A percentile compares a stretch with the other conserved stretches of the same genome.
Conservation (phyloP, 208 protist genomes). For the Leptomonas seymouri region DNA sequence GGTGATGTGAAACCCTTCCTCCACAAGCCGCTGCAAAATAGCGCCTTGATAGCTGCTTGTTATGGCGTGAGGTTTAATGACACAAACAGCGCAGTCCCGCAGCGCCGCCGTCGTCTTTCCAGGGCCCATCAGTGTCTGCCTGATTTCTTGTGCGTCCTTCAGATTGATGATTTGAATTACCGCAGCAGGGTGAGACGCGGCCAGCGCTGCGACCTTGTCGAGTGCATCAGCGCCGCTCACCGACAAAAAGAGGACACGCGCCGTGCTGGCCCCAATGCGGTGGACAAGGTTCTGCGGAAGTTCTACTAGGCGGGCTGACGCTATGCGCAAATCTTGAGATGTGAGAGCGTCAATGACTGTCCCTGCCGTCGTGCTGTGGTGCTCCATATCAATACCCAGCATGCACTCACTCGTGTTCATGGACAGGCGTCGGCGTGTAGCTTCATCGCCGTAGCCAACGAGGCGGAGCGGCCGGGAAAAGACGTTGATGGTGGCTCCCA, state of each 20-base stretch:
- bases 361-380: slow-evolving; percentile 36
- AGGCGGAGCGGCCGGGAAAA: slow-evolving; percentile 94
- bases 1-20: slow-evolving; percentile 94
- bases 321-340: slow-evolving; percentile 65
- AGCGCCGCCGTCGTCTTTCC: slow-evolving; percentile 81
- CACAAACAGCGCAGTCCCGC: slow-evolving; percentile 91
- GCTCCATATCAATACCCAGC: slow-evolving; percentile 58
- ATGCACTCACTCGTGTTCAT: slow-evolving; percentile 62
- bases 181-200: slow-evolving; percentile 35
- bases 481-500: slow-evolving; percentile 92
- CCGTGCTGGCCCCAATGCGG: slow-evolving; percentile 31
- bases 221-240: slow-evolving; percentile 69
- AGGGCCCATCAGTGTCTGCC: slow-evolving; percentile 45
- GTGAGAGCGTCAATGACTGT: slow-evolving; percentile 58
- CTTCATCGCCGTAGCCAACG: slow-evolving; percentile 92
- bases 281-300: slow-evolving; percentile 49
- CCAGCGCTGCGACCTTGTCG: slow-evolving; percentile 47
- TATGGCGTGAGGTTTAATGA: slow-evolving; percentile 96
- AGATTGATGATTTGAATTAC: slow-evolving; percentile 48
- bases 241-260: slow-evolving; percentile 52
- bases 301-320: slow-evolving; percentile 70
- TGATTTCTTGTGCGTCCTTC: slow-evolving; percentile 38
- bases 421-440: slow-evolving; percentile 72
- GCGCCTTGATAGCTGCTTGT: slow-evolving; percentile 84
- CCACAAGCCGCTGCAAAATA: slow-evolving; percentile 91